Conservation (phyloP, 2,329 filamentous ascomycete species). For the Colletotrichum magnum region DNA sequence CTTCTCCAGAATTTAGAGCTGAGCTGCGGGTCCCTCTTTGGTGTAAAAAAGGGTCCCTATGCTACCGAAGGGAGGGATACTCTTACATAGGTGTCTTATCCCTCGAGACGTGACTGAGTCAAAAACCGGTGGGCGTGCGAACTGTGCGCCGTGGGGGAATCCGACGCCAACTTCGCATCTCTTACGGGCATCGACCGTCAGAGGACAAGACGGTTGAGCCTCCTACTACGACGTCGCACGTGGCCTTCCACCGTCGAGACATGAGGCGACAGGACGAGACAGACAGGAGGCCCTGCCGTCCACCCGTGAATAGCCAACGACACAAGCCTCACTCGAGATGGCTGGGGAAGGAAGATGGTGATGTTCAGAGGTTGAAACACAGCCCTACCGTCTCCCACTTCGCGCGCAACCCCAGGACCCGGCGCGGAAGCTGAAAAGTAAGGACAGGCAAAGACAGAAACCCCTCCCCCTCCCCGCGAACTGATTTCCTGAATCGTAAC, state of each 20-base stretch:
- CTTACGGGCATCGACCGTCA: no score
- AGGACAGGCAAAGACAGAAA: neutral
- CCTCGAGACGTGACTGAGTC: neutral
- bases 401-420: slow-evolving; percentile 13
- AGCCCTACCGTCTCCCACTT: slow-evolving; percentile 8
- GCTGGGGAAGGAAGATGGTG: neutral
- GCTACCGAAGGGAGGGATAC: neutral
- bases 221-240: no score
- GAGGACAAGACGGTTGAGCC: no score
- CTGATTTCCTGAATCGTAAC: slow-evolving; percentile 12
- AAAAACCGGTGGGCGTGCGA: neutral
- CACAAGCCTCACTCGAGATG: neutral
- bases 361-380: slow-evolving; percentile 10
- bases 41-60: neutral
- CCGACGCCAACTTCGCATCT: no score
- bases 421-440: slow-evolving; percentile 3
- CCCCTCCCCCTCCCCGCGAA: slow-evolving; percentile 1
- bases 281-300: neutral
- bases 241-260: no score
- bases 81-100: no score
- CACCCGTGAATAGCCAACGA: neutral
- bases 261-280: no score
- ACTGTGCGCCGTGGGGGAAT: no score
- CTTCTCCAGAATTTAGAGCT: slow-evolving; percentile 25
- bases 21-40: neutral